phyloP scores from a whole-genome alignment of 106 monocot species.

The Apostasia shenzhenica region DNA sequence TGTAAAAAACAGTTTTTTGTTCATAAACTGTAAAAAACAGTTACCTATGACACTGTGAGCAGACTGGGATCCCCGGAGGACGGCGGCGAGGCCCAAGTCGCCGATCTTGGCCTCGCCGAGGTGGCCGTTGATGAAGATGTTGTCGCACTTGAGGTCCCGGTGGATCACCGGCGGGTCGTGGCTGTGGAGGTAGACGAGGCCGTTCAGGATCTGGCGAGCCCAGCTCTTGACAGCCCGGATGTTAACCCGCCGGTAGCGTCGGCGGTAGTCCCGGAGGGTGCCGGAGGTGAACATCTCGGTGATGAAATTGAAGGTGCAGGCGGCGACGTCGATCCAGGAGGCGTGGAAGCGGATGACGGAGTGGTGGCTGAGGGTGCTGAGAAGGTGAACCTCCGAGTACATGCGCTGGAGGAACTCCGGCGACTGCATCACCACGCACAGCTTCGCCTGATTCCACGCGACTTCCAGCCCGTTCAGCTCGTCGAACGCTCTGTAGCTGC shows the following conservation, averaged over 20 bases:
- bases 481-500: slow-evolving; percentile 92
- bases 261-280: slow-evolving; percentile 90
- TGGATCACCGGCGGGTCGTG: slow-evolving; percentile 93
- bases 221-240: slow-evolving; percentile 77
- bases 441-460: slow-evolving; percentile 89
- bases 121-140: slow-evolving; percentile 93
- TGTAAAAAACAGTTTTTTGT: too few relatives aligned
- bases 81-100: slow-evolving; percentile 86
- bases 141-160: slow-evolving; percentile 96
- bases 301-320: slow-evolving; percentile 92
- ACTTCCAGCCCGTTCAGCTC: slow-evolving; percentile 76
- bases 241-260: slow-evolving; percentile 53
- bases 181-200: slow-evolving; percentile 73
- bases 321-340: slow-evolving; percentile 61
- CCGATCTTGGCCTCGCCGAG: slow-evolving; percentile 97
- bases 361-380: slow-evolving; percentile 68
- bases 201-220: slow-evolving; percentile 73
- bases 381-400: slow-evolving; percentile 90
- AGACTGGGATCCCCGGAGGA: slow-evolving; percentile 56
- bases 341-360: slow-evolving; percentile 77
- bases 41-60: slow-evolving; percentile 93
- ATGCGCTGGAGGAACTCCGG: slow-evolving; percentile 73
- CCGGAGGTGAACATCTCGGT: slow-evolving; percentile 99
- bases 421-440: slow-evolving; percentile 60
- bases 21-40: too few relatives aligned